Evolutionary conservation across 176 grass and related monocot genomes (phyloP).

Genomic region (Aechmea fasciata): DNA sequence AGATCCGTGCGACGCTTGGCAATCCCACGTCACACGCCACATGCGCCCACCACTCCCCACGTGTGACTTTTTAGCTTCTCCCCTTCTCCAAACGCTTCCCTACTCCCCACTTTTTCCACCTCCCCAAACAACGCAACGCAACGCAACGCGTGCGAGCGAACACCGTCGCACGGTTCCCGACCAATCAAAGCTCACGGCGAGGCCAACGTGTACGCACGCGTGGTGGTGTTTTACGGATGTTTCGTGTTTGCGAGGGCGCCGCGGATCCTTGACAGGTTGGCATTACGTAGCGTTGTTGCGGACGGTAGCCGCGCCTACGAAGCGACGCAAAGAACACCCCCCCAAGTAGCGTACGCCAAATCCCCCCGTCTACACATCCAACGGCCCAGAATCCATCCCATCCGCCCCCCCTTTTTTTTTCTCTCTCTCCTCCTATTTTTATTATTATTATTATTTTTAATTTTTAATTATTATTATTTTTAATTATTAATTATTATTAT

Average conservation of each 20-base stretch:
- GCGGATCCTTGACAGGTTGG: background rate
- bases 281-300: background rate
- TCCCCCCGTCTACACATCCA: no score
- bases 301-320: background rate
- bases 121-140: no score
- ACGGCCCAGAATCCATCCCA: background rate
- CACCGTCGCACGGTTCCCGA: no score
- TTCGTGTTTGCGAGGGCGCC: background rate
- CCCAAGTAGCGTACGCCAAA: background rate
- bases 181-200: no score
- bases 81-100: background rate
- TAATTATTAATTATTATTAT: no score
- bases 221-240: no score
- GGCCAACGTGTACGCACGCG: no score
- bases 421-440: background rate
- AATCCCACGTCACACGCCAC: background rate
- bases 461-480: no score
- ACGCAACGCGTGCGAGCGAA: no score
- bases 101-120: background rate
- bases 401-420: background rate
- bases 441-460: background rate
- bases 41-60: background rate
- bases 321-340: constrained; percentile 1
- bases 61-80: background rate
- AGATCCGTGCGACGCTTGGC: no score